These are phyloP conservation scores for Carex cristatella DNA, from an alignment of 176 grass and related monocot species.

Conservation along the genomic window DNA sequence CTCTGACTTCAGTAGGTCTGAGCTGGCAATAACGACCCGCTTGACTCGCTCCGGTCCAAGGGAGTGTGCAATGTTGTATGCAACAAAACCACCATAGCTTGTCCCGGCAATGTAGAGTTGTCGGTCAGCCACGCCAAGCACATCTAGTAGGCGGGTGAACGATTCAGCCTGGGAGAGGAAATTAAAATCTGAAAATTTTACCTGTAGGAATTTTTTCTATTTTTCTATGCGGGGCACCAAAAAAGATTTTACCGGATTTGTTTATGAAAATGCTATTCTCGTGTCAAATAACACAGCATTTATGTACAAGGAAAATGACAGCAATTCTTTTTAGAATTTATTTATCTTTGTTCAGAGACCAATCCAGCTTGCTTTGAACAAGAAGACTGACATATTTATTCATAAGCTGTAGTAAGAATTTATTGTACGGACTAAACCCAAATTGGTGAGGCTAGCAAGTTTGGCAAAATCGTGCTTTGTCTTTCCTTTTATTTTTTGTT, in stretches of 20 bases:
- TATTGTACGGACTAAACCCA: background rate
- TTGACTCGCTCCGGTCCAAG: slow-evolving; percentile 28
- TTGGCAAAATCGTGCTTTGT: background rate
- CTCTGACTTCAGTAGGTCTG: slow-evolving; percentile 52
- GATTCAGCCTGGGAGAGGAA: slow-evolving; percentile 46
- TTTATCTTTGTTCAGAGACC: background rate
- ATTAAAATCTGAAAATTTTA: background rate
- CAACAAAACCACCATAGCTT: slow-evolving; percentile 90
- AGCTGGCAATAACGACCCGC: slow-evolving; percentile 59
- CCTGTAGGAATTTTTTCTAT: background rate
- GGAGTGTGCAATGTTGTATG: slow-evolving; percentile 59
- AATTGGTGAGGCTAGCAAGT: background rate
- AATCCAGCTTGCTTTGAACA: background rate
- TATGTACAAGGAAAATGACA: too few relatives aligned
- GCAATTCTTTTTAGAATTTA: background rate
- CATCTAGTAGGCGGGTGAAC: slow-evolving; percentile 40
- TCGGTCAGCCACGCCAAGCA: background rate
- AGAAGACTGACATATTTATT: background rate
- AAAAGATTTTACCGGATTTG: background rate
- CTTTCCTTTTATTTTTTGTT: background rate
- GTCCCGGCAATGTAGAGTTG: slow-evolving; percentile 56
- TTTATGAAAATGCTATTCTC: background rate
- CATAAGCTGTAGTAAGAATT: background rate
- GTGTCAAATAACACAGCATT: background rate
- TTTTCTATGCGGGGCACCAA: background rate